phyloP scores from a whole-genome alignment of 75 land plant genomes.

The Cryptomeria japonica region DNA sequence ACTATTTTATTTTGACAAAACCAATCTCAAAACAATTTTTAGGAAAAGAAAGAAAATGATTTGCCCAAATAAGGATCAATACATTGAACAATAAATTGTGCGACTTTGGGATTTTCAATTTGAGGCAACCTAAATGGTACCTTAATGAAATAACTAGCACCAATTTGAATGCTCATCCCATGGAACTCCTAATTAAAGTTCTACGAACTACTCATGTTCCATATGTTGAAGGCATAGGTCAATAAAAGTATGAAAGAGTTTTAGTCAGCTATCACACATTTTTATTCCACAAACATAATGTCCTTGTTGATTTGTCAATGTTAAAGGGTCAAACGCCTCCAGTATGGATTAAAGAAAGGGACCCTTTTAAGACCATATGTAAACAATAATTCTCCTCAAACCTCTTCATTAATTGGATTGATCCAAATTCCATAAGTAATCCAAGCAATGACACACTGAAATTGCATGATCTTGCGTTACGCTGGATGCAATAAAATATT shows the following conservation, averaged over 20 bases:
- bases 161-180: neutral
- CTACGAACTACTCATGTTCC: neutral
- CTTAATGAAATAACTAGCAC: neutral
- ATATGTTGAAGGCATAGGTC: neutral
- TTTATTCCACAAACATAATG: neutral
- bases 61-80: neutral
- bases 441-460: neutral
- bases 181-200: neutral
- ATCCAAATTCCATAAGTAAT: neutral
- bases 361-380: neutral
- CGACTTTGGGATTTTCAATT: neutral
- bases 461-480: neutral
- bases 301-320: neutral
- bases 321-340: too few relatives aligned
- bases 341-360: neutral
- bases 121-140: neutral
- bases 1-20: neutral
- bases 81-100: neutral
- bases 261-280: neutral
- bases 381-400: neutral
- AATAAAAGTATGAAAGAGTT: neutral
- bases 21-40: neutral
- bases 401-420: too few relatives aligned
- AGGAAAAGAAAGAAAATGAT: neutral
- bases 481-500: neutral